Evolutionary conservation across 2,329 filamentous ascomycete species (phyloP), one percentile per base, ranked within the genome.

Genomic region (Hymenoscyphus repandus): DNA sequence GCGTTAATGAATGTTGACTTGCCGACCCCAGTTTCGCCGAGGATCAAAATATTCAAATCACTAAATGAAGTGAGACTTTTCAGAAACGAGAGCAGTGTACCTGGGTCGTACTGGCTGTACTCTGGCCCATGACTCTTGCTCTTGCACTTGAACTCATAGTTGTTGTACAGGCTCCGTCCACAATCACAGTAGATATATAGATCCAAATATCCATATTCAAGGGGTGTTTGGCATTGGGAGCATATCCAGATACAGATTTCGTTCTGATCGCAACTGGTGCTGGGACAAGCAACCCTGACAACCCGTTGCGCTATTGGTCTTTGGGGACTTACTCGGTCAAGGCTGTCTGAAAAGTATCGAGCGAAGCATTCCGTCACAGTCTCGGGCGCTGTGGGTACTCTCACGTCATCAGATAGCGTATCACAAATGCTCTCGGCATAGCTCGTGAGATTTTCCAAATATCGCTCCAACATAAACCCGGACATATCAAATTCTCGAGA

Each of bases 1-100:
- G 72, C 68, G 42, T 76, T 77, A 59, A 76, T 74, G 38, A 70
- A 76, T 0, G 74, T 75, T 1, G 70, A 73, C 47, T 77, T 76
- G 0, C 74, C 74, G 0, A 75, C 74, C 0, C 73, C 74, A 0
- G 73, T 74, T 55, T 75, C 72, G 0, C 74, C 73, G 0, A 76
- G 61, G 4, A 77, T 68, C 20, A 76, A 53, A 15, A 76, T 72
- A 39, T 75, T 75, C 22, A 69, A 47, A 15, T 67, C 59, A 2
- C 69, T 59, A 6, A 56, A 55, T 13, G 60, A 58, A 13, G 62
- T 53, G 2, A 70, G 60, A 17, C 37, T 49, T 13, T 58, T 43
- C 1, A 66, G 60, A 13, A 57, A 11, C 6, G 39, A 7, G 10
- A 60, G 51, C 6, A 68, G 47, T 18, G 47, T 32, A 3, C 47